Evolutionary conservation across 2,329 filamentous ascomycete species (phyloP), one percentile per base, ranked within the genome.

Genomic region (Talaromyces funiculosus): DNA sequence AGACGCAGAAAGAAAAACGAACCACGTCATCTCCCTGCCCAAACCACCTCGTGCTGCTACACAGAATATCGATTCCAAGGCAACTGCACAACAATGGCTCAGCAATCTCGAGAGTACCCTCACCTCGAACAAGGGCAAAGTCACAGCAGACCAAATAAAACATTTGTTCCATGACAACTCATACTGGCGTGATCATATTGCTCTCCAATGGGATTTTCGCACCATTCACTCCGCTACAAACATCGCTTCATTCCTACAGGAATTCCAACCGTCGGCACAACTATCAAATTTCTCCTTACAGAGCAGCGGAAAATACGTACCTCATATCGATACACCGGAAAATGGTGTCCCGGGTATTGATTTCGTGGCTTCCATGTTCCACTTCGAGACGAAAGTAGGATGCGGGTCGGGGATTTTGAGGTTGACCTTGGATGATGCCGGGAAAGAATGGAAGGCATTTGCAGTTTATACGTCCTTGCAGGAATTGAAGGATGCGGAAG

Each of bases 141-240:
- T 72, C 10, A 31, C 61, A 24, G 33, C 58, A 1, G 51, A 62
- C 4, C 64, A 77, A 10, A 72, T 77, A 47, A 71, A 74, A 12
- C 33, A 64, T 10, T 64, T 77, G 5, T 73, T 77, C 53, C 72
- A 75, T 14, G 42, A 64, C 18, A 73, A 75, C n/a, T 74, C 75
- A 9, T 76, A 73, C 71, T 76, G 75, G 73, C 71, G 75, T 4
- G 75, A 77, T 33, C 72, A 74, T 64, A 65, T 77, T n/a, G 70
- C 69, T 6, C 62, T 77, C 12, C 71, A 72, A 42, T 77, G 75
- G 75, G 72, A 77, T 38, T 68, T 75, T 55, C 75, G 70, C 18
- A 74, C 74, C 4, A 64, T 75, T 22, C 68, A 71, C 35, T 68
- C 66, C 3, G 66, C 66, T n/a, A 53, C 64, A 0, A 67, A 68